phyloP scores from a whole-genome alignment of 192 early-diverging fungal species.

The Coemansia sp. region DNA sequence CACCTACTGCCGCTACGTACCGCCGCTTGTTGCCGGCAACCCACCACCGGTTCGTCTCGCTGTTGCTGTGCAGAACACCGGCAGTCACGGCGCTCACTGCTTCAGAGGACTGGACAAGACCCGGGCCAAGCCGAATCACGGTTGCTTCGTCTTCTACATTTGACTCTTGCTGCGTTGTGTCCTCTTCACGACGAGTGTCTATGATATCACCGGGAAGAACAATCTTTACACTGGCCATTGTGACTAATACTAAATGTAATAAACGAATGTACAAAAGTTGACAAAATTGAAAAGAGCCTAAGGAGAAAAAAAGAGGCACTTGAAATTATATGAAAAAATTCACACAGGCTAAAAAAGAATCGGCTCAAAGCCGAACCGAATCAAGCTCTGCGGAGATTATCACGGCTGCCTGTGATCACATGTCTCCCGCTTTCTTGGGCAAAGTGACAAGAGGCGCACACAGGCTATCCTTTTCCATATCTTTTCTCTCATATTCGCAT shows the following conservation, averaged over 20 bases:
- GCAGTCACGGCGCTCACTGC: constrained; percentile 69
- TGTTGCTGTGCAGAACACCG: constrained; percentile 67
- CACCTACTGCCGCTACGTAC: constrained; percentile 86
- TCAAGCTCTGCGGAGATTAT: neutral
- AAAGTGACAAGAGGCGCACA: no score
- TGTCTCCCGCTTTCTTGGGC: no score
- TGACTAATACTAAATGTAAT: neutral
- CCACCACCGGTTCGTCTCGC: constrained; percentile 70
- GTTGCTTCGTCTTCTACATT: constrained; percentile 23
- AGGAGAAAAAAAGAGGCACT: neutral
- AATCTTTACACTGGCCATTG: constrained; percentile 33
- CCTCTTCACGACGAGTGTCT: constrained; percentile 24
- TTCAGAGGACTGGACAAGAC: constrained; percentile 70
- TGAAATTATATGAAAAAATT: neutral
- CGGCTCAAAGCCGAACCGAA: constrained; percentile 7
- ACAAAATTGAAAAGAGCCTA: neutral
- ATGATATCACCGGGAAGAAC: constrained; percentile 49
- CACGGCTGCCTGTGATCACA: neutral
- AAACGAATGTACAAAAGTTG: constrained; percentile 4
- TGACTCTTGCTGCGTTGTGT: neutral
- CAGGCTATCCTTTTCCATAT: neutral
- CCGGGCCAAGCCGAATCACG: constrained; percentile 78
- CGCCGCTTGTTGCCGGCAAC: constrained; percentile 81
- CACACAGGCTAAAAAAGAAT: neutral
- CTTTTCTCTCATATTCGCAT: neutral